Evolutionary conservation across 2,329 filamentous ascomycete species (phyloP).

Genomic region (Neofusicoccum parvum): DNA sequence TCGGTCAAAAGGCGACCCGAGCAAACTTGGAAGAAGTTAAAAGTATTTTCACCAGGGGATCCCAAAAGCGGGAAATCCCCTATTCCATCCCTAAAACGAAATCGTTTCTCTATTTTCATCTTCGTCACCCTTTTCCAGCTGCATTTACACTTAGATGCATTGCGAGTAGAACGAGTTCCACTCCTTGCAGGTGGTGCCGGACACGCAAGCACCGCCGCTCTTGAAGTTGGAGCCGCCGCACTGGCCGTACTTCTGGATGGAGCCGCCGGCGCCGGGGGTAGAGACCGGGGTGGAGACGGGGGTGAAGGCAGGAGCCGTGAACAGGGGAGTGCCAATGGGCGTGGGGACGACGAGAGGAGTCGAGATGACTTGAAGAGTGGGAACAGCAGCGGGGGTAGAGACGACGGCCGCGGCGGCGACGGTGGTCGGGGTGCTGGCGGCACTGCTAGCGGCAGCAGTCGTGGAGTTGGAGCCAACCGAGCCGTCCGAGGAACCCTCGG

Average conservation of each 20-base stretch:
- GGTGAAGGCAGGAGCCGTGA: neutral
- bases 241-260: slow-evolving; percentile 37
- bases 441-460: neutral
- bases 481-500: neutral
- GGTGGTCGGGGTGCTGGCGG: neutral
- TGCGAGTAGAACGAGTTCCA: slow-evolving; percentile 46
- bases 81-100: too few species aligned
- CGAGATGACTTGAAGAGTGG: slow-evolving; percentile 4
- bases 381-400: slow-evolving; percentile 8
- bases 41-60: neutral
- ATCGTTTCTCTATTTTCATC: neutral
- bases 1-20: neutral
- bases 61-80: too few species aligned
- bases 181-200: slow-evolving; percentile 37
- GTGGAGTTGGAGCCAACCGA: neutral
- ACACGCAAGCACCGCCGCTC: slow-evolving; percentile 38
- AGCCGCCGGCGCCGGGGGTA: slow-evolving; percentile 11
- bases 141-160: slow-evolving; percentile 28
- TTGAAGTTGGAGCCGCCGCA: slow-evolving; percentile 45
- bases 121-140: neutral
- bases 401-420: neutral
- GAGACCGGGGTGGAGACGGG: neutral
- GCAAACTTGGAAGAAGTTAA: neutral
- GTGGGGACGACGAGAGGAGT: neutral
- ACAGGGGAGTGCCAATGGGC: neutral